Conservation (phyloP, 176 grass and related monocot species). For the Bolboschoenus planiculmis region DNA sequence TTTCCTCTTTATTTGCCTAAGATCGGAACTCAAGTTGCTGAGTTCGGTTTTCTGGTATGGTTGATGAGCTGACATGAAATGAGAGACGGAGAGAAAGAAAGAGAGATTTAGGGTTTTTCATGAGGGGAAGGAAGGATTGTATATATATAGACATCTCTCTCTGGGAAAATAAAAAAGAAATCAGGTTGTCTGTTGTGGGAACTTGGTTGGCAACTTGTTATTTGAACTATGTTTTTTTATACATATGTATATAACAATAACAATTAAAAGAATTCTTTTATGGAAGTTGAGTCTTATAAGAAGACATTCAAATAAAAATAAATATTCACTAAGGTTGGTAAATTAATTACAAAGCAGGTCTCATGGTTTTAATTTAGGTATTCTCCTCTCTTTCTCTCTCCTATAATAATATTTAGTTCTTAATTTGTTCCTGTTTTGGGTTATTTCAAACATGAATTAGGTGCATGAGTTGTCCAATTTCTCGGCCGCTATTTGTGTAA, state of each 20-base stretch:
- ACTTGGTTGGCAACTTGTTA: slow-evolving; percentile 9
- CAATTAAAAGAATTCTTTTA: no score
- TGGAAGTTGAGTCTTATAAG: no score
- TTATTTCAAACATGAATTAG: background rate
- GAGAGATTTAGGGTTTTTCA: slow-evolving; percentile 26
- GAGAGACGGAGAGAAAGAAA: background rate
- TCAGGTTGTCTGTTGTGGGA: slow-evolving; percentile 3
- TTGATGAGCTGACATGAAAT: slow-evolving; percentile 11
- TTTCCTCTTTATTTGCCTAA: background rate
- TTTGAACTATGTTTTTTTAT: background rate
- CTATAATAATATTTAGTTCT: background rate
- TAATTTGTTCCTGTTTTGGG: background rate
- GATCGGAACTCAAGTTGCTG: background rate
- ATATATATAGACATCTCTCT: slow-evolving; percentile 12
- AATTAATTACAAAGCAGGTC: background rate
- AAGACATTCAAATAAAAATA: no score
- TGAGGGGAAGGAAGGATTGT: background rate
- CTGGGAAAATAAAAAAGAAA: background rate
- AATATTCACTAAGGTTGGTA: background rate
- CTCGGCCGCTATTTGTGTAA: background rate
- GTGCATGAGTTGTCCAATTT: background rate
- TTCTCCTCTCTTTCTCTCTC: background rate
- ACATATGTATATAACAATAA: background rate
- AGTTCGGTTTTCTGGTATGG: slow-evolving; percentile 4
- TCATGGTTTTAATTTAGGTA: background rate